Evolutionary conservation across 1,284 basidiomycete species (phyloP), one percentile per base, ranked within the genome.

Genomic region (Cryptococcus sp.): DNA sequence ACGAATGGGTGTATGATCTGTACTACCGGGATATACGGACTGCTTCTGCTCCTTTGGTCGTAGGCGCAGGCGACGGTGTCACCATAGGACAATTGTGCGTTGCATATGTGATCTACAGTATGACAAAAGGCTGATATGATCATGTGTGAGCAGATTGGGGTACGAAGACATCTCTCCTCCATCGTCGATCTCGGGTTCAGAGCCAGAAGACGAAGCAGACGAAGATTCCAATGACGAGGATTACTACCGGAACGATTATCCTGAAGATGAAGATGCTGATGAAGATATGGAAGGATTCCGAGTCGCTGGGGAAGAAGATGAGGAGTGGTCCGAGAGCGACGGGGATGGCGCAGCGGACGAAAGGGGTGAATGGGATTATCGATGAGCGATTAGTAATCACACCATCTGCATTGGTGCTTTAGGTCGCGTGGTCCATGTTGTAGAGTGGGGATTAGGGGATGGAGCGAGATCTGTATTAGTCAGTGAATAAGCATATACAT

Each of bases 171-270:
- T 68, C n/a, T 68, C 66, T 17, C 72, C 73, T 3, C 67, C 72
- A 2, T 70, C 68, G 3, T 65, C 71, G 7, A 62, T 67, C 15
- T 68, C 71, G 13, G 69, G 67, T 16, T 73, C 70, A 8, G 78
- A 79, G 56, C 71, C 69, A 10, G 77, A 76, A 50, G 78, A 79
- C 61, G 77, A 78, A 65, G 78, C 78, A 8, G 78, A 80, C 60
- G 78, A 79, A 60, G 78, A 80, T 61, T 73, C 69, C 5, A 79
- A 80, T 57, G 77, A 78, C 47, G 78, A 79, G 53, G 77, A 78
- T 58, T 79, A 73, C 51, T 79, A 79, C 57, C 67, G 77, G 43
- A 79, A 79, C 53, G 78, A 79, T 60, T 79, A 79, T 58, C 78
- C 78, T 5, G 78, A 79, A 58, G 78, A 79, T 48, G 78, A 79